Percentiles rank a stretch among this genome's conserved stretches.
Evolutionary conservation across 1,284 basidiomycete genomes (phyloP).

Genomic region (Anthracocystis panici-leucophaei): DNA sequence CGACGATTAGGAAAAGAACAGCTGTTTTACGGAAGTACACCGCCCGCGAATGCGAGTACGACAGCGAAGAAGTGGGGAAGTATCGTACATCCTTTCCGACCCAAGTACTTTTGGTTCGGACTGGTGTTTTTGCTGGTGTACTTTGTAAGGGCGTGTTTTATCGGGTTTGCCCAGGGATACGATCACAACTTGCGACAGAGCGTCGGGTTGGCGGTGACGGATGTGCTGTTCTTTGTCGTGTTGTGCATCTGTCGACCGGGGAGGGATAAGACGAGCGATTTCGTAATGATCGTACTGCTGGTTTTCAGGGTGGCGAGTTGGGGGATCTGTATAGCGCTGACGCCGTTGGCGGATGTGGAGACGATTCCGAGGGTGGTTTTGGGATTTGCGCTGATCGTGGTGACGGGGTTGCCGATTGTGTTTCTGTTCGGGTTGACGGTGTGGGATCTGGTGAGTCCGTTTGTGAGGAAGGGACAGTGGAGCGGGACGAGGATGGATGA

Average conservation of each 20-base stretch:
- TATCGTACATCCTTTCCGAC: constrained; percentile 60
- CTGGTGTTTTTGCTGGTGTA: constrained; percentile 56
- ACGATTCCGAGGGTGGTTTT: constrained; percentile 67
- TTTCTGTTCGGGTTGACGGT: constrained; percentile 61
- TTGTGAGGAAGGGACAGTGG: constrained; percentile 48
- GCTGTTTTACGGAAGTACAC: constrained; percentile 56
- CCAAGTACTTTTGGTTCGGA: constrained; percentile 61
- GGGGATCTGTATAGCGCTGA: constrained; percentile 63
- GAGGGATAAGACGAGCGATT: constrained; percentile 60
- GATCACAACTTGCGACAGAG: constrained; percentile 61
- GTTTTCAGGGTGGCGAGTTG: constrained; percentile 61
- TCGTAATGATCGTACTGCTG: constrained; percentile 62
- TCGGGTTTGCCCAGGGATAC: constrained; percentile 58
- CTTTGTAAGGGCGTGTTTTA: constrained; percentile 61
- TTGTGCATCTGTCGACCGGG: constrained; percentile 61
- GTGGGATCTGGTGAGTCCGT: constrained; percentile 56
- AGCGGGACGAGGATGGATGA: constrained; percentile 39
- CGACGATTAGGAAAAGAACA: constrained; percentile 25
- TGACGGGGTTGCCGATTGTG: constrained; percentile 64
- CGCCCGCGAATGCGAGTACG: constrained; percentile 39
- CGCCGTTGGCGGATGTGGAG: constrained; percentile 55
- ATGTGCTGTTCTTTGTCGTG: constrained; percentile 60
- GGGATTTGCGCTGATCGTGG: constrained; percentile 63
- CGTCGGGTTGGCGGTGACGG: constrained; percentile 62
- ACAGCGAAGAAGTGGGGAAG: constrained; percentile 52